These are phyloP conservation scores for Lophiotrema nucula DNA, from an alignment of 495 filamentous ascomycete species.

Conservation along the genomic window DNA sequence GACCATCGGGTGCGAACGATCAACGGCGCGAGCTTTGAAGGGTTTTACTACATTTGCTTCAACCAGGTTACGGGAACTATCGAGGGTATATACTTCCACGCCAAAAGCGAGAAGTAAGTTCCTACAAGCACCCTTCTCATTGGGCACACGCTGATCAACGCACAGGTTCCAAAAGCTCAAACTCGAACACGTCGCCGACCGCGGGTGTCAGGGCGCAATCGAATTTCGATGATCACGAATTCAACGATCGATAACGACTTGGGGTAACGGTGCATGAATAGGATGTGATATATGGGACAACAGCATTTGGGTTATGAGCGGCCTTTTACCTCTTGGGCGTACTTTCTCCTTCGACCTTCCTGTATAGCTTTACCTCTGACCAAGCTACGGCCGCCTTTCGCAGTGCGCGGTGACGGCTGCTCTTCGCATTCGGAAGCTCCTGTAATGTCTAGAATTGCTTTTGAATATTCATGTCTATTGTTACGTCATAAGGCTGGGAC, in stretches of 20 bases:
- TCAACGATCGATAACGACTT: too few species aligned
- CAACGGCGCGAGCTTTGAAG: conserved; percentile 92
- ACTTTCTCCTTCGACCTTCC: not conserved
- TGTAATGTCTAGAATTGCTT: conserved; percentile 25
- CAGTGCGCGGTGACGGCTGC: conserved; percentile 24
- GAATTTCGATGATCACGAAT: conserved; percentile 73
- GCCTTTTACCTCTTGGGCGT: not conserved
- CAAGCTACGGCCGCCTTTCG: not conserved
- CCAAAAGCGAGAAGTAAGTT: conserved; percentile 90
- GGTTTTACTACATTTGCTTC: conserved; percentile 99
- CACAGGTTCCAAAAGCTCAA: conserved; percentile 87
- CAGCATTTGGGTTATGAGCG: conserved; percentile 24
- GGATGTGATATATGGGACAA: conserved; percentile 12
- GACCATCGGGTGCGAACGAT: conserved; percentile 89
- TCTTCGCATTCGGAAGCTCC: conserved; percentile 3
- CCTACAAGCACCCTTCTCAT: not conserved
- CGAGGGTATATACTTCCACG: conserved; percentile 95
- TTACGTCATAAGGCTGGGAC: conserved; percentile 20
- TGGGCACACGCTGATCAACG: conserved; percentile 29
- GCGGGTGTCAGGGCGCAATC: conserved; percentile 80
- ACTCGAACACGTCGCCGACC: conserved; percentile 79
- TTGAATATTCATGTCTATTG: not conserved
- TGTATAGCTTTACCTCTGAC: conserved; percentile 1
- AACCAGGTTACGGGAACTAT: conserved; percentile 84
- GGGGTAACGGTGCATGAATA: conserved; percentile 24